Conservation (phyloP, 2,329 filamentous ascomycete genomes). For the Plectosphaerella plurivora region DNA sequence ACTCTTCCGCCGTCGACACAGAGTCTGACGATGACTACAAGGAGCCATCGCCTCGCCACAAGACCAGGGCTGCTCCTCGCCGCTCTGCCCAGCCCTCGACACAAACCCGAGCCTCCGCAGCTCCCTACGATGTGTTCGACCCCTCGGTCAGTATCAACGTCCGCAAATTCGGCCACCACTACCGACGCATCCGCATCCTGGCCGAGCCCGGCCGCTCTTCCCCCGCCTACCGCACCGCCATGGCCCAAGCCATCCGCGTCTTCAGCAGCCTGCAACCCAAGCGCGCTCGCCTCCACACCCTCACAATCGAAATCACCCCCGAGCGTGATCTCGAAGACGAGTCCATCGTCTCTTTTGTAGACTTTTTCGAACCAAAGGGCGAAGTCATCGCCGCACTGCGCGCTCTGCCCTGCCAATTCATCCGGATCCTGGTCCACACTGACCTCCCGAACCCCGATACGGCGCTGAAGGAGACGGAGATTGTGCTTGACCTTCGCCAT, state of each 20-base stretch:
- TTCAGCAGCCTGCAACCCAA: slow-evolving; percentile 21
- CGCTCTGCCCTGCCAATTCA: slow-evolving; percentile 26
- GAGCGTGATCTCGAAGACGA: slow-evolving; percentile 3
- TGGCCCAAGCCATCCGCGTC: slow-evolving; percentile 30
- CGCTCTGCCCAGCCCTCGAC: neutral
- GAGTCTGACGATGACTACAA: slow-evolving; percentile 4
- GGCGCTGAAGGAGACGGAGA: neutral
- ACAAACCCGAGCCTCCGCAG: too few relatives aligned
- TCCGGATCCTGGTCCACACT: slow-evolving; percentile 29
- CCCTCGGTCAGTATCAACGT: slow-evolving; percentile 24
- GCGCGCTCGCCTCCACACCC: slow-evolving; percentile 27
- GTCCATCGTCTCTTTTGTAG: slow-evolving; percentile 25
- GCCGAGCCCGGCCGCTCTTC: slow-evolving; percentile 35
- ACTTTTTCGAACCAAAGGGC: slow-evolving; percentile 26
- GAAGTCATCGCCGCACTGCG: slow-evolving; percentile 24
- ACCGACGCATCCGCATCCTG: slow-evolving; percentile 36
- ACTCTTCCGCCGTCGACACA: slow-evolving; percentile 1
- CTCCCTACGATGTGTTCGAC: slow-evolving; percentile 20
- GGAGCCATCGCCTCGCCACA: neutral
- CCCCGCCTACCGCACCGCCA: slow-evolving; percentile 14
- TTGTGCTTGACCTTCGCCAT: slow-evolving; percentile 6
- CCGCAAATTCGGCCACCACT: slow-evolving; percentile 28
- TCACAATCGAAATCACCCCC: slow-evolving; percentile 37
- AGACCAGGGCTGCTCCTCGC: neutral
- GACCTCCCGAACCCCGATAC: slow-evolving; percentile 2